Conservation (phyloP, 2,329 filamentous ascomycete species). For the Fusarium duplospermum region DNA sequence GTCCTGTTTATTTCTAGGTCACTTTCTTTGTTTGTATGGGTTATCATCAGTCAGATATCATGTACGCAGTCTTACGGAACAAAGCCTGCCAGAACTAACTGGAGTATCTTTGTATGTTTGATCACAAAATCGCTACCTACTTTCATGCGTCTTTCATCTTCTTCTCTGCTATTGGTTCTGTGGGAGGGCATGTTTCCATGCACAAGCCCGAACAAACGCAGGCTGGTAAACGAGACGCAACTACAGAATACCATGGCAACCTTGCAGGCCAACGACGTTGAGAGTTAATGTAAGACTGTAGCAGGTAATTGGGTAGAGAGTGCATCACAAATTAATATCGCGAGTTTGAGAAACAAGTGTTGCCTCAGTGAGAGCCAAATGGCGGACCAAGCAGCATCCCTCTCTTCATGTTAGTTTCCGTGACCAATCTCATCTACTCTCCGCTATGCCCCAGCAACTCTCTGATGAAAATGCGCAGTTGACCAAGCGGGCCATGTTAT, state of each 20-base stretch:
- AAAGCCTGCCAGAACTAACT: neutral
- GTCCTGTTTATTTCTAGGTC: neutral
- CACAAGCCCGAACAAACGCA: neutral
- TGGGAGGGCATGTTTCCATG: neutral
- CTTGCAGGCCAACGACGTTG: neutral
- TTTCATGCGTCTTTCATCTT: neutral
- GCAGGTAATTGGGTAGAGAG: fast-evolving
- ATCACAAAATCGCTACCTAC: neutral
- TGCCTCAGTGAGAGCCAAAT: neutral
- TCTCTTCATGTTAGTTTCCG: neutral
- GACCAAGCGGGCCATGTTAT: neutral
- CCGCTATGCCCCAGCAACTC: neutral
- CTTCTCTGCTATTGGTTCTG: neutral
- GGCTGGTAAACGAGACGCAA: neutral
- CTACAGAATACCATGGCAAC: neutral
- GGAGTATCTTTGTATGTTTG: neutral
- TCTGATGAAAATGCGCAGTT: neutral
- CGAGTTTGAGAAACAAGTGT: neutral
- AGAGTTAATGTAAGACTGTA: neutral
- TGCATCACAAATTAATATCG: neutral
- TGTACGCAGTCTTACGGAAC: neutral
- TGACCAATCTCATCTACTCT: neutral
- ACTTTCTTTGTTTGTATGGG: neutral
- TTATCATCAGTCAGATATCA: neutral
- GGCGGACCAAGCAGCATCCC: neutral